A percentile compares a stretch with the other conserved stretches of the same genome.
These are phyloP conservation scores for Xylaria flabelliformis DNA, from an alignment of 495 filamentous ascomycete species.

Conservation along the genomic window DNA sequence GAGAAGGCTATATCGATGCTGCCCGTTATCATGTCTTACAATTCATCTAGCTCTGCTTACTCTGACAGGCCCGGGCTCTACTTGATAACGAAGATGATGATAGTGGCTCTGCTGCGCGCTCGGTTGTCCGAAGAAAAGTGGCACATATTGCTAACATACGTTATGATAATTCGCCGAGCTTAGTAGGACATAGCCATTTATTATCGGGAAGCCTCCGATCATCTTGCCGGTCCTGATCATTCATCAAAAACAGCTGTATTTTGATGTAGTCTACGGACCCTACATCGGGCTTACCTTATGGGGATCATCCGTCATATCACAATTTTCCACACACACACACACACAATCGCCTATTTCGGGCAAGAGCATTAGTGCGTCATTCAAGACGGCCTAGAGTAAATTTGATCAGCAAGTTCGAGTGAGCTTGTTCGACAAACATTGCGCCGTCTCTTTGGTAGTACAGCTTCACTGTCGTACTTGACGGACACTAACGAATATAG, in stretches of 20 bases:
- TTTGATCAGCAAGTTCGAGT: conserved; percentile 2
- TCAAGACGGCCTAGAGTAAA: conserved; percentile 7
- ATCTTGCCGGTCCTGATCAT: conserved; percentile 12
- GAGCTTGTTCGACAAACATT: conserved; percentile 12
- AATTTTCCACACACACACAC: neutral
- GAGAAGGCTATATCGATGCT: neutral
- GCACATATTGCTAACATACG: conserved; percentile 3
- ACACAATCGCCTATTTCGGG: neutral
- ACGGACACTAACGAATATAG: conserved; percentile 12
- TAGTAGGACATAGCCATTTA: conserved; percentile 9
- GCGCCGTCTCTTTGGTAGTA: neutral
- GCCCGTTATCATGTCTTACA: conserved; percentile 23
- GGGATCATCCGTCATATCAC: conserved; percentile 18
- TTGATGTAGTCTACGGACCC: conserved; percentile 8
- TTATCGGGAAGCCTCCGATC: conserved; percentile 10
- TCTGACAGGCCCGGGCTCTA: conserved; percentile 7
- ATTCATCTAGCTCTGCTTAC: conserved; percentile 19
- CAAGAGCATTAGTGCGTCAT: conserved; percentile 5
- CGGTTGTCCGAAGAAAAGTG: neutral
- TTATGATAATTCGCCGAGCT: conserved; percentile 8
- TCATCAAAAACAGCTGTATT: neutral
- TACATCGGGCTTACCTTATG: conserved; percentile 25
- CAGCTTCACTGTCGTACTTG: neutral
- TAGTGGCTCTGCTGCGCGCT: neutral
- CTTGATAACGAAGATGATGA: neutral